A percentile compares a stretch with the other conserved stretches of the same genome.
phyloP scores from a whole-genome alignment of 2,329 filamentous ascomycete species.

The Aspergillus sp. region DNA sequence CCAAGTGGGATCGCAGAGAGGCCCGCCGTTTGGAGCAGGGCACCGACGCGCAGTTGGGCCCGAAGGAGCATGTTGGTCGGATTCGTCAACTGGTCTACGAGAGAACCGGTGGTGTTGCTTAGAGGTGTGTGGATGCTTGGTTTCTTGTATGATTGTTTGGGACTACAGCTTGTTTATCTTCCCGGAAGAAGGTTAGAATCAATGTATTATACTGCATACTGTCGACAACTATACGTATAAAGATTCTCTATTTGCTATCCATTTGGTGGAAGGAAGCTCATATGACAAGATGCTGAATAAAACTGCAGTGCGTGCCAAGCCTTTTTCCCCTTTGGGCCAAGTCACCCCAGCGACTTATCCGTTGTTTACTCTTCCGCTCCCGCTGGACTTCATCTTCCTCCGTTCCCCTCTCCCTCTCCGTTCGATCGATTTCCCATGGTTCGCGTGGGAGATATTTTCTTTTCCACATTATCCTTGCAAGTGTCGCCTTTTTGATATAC shows the following conservation, averaged over 20 bases:
- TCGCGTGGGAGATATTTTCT: no score
- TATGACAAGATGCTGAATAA: not conserved
- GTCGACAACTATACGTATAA: not conserved
- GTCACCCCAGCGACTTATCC: constrained; percentile 25
- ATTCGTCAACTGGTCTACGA: constrained; percentile 31
- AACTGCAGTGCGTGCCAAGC: constrained; percentile 6
- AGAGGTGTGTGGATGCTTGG: not conserved
- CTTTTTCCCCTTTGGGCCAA: constrained; percentile 16
- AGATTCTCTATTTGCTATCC: not conserved
- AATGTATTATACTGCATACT: constrained; percentile 6
- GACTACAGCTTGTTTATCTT: not conserved
- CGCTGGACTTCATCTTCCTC: not conserved
- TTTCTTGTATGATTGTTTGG: not conserved
- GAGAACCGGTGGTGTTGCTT: constrained; percentile 6
- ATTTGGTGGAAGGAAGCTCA: not conserved
- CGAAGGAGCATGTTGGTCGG: constrained; percentile 26
- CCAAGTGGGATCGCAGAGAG: constrained; percentile 33
- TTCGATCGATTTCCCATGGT: not conserved
- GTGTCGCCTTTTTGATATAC: no score
- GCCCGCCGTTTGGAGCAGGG: constrained; percentile 18
- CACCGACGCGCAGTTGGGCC: constrained; percentile 11
- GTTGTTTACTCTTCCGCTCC: constrained; percentile 19
- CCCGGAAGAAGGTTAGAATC: not conserved
- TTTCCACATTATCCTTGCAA: no score
- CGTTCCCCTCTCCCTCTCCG: not conserved